Base-by-base conservation (phyloP, 1,284 basidiomycete species). In the Chalciporus sp. region DNA sequence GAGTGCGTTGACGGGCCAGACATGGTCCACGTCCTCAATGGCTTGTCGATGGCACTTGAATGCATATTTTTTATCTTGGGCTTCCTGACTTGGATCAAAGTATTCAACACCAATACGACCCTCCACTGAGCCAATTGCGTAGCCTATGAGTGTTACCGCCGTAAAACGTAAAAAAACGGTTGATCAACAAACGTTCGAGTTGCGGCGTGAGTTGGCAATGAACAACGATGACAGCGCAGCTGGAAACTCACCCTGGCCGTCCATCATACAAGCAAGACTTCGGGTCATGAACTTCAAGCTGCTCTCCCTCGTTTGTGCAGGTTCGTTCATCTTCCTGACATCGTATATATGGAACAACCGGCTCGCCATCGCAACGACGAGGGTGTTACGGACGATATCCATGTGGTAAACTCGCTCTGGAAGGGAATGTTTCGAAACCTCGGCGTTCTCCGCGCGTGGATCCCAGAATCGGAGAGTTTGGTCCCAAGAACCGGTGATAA, bases 71-170 rank as follows among this genome's bases (percentile, higher is more conserved):
- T 91, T 89, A 16, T 88, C 85, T 71, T 98, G 94, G 0, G 80
- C 78, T 23, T 83, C 81, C 0, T 85, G 78, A 10, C 83, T 84
- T 2, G 92, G 85, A 62, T 98, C 94, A 66, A 98, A 95, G 73
- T 97, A 98, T 70, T 99, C 97, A 41, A 99, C 95, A 0, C 95
- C 94, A 52, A 99, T 95, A 39, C 96, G 83, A 0, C 96, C 96
- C 70, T 99, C 97, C 16, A 98, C 93, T 0, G 94, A 96, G 0
- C 88, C 91, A 0, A 90, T 94, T 1, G 95, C 94, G 72, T 93
- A 99, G 9, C 96, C 95, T 94, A 14, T 6, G 11, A 27, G 11
- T 2, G 11, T 43, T 12, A 20, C 20, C 31, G 31, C 7, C 23
- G 43, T 1, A 16, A 27, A 14, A 19, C 0, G 6, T 1, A 2